phyloP scores from a whole-genome alignment of 2,329 filamentous ascomycete species.

The Davidsoniella eucalypti region DNA sequence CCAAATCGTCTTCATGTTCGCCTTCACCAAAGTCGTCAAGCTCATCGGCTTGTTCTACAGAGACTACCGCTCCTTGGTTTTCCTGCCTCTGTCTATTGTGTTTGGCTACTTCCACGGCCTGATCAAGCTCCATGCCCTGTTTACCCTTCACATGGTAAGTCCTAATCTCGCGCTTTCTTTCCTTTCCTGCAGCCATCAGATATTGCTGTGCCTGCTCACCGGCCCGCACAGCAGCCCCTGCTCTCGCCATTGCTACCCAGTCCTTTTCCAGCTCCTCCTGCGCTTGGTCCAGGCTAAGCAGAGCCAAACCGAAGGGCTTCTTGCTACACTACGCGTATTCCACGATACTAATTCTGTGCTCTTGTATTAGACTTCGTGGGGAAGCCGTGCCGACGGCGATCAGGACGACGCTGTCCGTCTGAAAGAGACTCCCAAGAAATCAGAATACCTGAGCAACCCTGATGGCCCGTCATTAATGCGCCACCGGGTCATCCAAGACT shows the following conservation, averaged over 20 bases:
- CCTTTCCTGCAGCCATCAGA: neutral
- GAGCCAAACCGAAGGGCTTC: too few species aligned
- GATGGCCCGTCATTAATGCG: conserved; percentile 27
- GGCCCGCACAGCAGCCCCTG: neutral
- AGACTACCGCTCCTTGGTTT: conserved; percentile 64
- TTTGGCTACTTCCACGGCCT: conserved; percentile 89
- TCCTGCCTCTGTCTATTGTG: conserved; percentile 67
- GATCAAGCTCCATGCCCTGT: conserved; percentile 78
- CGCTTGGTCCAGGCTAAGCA: too few species aligned
- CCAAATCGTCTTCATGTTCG: conserved; percentile 59
- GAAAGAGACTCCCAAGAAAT: conserved; percentile 27
- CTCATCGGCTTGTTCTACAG: conserved; percentile 71
- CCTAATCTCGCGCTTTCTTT: conserved; percentile 12
- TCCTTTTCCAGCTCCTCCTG: neutral
- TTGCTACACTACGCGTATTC: too few species aligned
- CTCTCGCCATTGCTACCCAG: neutral
- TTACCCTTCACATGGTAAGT: conserved; percentile 70
- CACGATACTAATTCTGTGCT: too few species aligned
- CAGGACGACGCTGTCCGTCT: conserved; percentile 61
- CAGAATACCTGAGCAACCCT: conserved; percentile 22
- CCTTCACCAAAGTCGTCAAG: conserved; percentile 80
- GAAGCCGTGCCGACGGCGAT: conserved; percentile 82
- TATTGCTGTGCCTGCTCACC: conserved; percentile 2
- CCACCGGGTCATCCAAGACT: conserved; percentile 18
- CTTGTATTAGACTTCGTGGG: conserved; percentile 67